Percentiles rank a stretch among this genome's conserved stretches.
These are phyloP conservation scores for Nissolia schottii DNA, from an alignment of 306 rosid species.

Conservation along the genomic window DNA sequence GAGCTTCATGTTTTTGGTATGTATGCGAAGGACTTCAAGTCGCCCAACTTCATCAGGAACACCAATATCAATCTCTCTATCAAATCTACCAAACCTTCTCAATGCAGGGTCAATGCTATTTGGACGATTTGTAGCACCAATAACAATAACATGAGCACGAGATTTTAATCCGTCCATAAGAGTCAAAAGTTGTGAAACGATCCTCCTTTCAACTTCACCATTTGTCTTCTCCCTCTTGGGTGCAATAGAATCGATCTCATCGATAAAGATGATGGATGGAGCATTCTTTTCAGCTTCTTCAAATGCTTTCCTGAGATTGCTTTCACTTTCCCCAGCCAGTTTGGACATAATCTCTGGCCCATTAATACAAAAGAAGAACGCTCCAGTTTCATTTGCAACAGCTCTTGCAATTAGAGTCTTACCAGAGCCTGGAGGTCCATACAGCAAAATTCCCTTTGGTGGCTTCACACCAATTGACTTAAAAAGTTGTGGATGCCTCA, in stretches of 20 bases:
- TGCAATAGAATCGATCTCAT: conserved; percentile 67
- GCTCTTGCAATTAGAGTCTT: conserved; percentile 64
- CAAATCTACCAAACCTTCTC: conserved; percentile 72
- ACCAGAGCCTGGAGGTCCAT: conserved; percentile 74
- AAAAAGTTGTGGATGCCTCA: conserved; percentile 68
- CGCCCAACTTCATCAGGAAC: conserved; percentile 69
- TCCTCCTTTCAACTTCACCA: conserved; percentile 66
- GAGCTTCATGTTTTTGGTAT: conserved; percentile 66
- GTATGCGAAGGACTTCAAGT: conserved; percentile 69
- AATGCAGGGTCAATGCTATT: conserved; percentile 61
- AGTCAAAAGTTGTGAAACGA: conserved; percentile 62
- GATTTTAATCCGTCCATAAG: conserved; percentile 64
- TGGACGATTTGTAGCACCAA: conserved; percentile 71
- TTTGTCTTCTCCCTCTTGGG: conserved; percentile 68
- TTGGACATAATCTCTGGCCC: conserved; percentile 72
- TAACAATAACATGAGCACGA: conserved; percentile 58
- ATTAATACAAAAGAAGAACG: conserved; percentile 64
- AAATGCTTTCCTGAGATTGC: conserved; percentile 64
- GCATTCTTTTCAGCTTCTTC: conserved; percentile 71
- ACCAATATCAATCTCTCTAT: conserved; percentile 68
- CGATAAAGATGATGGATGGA: conserved; percentile 65
- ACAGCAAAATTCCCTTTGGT: conserved; percentile 62
- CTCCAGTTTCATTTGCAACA: conserved; percentile 67
- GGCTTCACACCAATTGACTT: conserved; percentile 70
- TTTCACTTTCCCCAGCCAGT: conserved; percentile 67